Evolutionary conservation across 108 stramenopile species (phyloP), one percentile per base, ranked within the genome.

Genomic region (Skeletonema potamos): DNA sequence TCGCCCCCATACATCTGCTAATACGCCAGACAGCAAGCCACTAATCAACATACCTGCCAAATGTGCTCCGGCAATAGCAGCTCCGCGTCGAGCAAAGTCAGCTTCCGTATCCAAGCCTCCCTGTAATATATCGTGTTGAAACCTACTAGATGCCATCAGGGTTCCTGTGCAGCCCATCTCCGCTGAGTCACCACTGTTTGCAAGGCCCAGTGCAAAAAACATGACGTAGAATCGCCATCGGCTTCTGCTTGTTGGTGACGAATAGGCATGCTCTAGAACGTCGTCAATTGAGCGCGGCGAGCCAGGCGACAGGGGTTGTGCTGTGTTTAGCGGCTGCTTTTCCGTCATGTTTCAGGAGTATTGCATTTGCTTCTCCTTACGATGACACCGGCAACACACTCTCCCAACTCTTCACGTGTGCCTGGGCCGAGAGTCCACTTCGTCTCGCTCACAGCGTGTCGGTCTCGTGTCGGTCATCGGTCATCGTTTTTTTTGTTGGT

Each of bases 141-240:
- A 78, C 24, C 27, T 1, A 22, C 32, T 30, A 3, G 65, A 67
- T 3, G 68, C 63, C 27, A 78, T 32, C 3, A 71, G 6, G 44
- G 58, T 67, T n/a, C 27, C 66, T 6, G 58, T 78, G 32, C 58
- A 65, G 6, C 70, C 70, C 70, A 78, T 78, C 57, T 78, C 77
- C 22, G 77, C 69, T 8, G 77, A 71, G 30, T 78, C 77, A 0
- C 70, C 70, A 13, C 63, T 65, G 41, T 78, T 78, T 51, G 77
- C 77, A 13, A 78, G 51, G 3, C 77, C 77, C 44, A 78, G 46
- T 0, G 77, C 77, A 2, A 78, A 43, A 27, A 78, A 78, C 8
- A 92, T 82, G 29, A 85, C 70, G 81, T 87, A 87, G 61, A 87
- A 92, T 48, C 81, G 74, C 85, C 85, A 90, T 7, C n/a, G 26